phyloP scores from a whole-genome alignment of 345 rosid species.

The Murraya paniculata region DNA sequence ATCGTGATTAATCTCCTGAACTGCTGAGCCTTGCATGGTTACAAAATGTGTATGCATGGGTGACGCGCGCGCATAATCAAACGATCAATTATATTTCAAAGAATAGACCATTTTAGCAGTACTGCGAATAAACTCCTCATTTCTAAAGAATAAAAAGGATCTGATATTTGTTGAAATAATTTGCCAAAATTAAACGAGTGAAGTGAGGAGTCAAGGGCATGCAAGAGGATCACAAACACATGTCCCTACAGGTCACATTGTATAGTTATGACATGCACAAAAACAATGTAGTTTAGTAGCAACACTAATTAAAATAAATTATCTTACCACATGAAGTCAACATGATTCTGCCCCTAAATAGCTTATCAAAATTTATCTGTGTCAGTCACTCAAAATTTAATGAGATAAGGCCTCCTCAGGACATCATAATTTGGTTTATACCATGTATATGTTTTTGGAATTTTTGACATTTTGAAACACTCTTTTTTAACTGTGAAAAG shows the following conservation, averaged over 20 bases:
- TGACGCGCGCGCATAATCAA: too few species aligned
- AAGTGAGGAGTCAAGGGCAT: neutral
- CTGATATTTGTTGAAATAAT: neutral
- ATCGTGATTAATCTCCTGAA: neutral
- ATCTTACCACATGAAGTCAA: conserved; percentile 15
- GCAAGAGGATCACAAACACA: neutral
- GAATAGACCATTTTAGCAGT: neutral
- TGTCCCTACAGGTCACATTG: conserved; percentile 14
- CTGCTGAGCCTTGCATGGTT: neutral
- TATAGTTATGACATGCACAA: neutral
- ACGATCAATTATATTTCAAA: neutral
- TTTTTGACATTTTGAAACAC: neutral
- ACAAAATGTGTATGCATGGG: neutral
- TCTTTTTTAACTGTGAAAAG: neutral
- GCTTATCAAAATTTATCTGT: neutral
- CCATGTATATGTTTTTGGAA: neutral
- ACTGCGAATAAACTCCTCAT: neutral
- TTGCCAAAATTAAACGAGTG: neutral
- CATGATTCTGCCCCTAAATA: conserved; percentile 15
- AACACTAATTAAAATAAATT: conserved; percentile 13
- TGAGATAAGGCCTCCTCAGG: neutral
- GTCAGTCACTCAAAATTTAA: conserved; percentile 1
- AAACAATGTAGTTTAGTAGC: neutral
- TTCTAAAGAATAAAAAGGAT: too few species aligned
- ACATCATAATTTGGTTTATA: neutral